Evolutionary conservation across 768 basidiomycete species (phyloP), one percentile per base, ranked within the genome.

Genomic region (Agrocybe chaxingu): DNA sequence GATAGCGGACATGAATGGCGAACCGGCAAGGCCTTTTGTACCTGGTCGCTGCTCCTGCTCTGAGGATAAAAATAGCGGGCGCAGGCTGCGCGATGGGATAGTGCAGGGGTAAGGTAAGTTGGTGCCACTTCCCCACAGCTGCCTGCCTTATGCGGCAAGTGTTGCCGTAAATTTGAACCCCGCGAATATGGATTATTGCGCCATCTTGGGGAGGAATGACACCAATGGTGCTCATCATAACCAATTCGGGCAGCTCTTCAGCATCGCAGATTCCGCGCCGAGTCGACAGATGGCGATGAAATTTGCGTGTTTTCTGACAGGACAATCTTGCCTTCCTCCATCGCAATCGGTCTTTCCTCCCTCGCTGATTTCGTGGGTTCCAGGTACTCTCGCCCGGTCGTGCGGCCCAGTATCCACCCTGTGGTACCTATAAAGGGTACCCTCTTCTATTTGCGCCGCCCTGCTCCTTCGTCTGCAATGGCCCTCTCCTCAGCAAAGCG

Each of bases 401-500:
- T 24, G 24, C 24, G 24, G 24, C 24, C 24, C 24, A 24, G 24
- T 24, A 24, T 24, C 24, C 24, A 24, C 24, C 24, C 24, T 24
- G 24, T 24, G 24, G 24, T 50, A 50, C 45, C 42, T 50, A 42
- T 43, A 50, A 31, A 29, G 8, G 33, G 11, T 30, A 38, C n/a
- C 40, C 49, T 46, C 42, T 52, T 50, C 42, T 24, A 32, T 43
- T 13, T 18, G 38, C 40, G 38, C 41, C 45, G 35, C 48, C 16
- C 29, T 7, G 46, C 42, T 37, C 49, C 33, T 41, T 19, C 38
- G 11, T 49, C 47, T 45, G 49, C 48, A 32, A 68, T 67, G 64
- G 54, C 59, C 41, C 50, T 55, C 34, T 47, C 56, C 30, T 51
- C 70, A 29, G 70, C 69, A 16, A 83, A 79, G 64, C 71, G 68